phyloP scores from a whole-genome alignment of 2,329 filamentous ascomycete genomes.

The Nigrospora oryzae region DNA sequence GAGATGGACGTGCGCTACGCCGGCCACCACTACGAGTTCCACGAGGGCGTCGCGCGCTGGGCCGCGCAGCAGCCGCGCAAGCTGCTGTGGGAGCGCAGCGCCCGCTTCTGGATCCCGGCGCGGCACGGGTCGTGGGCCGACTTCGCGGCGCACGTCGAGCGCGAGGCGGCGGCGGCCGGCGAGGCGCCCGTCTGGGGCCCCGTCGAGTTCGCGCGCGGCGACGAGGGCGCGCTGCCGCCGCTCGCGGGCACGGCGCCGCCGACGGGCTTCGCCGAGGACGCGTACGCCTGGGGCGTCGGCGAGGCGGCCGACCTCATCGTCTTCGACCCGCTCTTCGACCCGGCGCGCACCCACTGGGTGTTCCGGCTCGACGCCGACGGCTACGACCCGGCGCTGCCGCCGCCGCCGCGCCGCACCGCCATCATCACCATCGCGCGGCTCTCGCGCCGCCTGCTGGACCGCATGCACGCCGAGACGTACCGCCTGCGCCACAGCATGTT shows the following conservation, averaged over 20 bases:
- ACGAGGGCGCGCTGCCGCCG: conserved; percentile 43
- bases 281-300: conserved; percentile 50
- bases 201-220: conserved; percentile 15
- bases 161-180: conserved; percentile 31
- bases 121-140: conserved; percentile 48
- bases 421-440: conserved; percentile 48
- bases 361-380: conserved; percentile 48
- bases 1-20: conserved; percentile 37
- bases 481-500: conserved; percentile 46
- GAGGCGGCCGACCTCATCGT: conserved; percentile 53
- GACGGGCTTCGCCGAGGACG: conserved; percentile 53
- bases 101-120: conserved; percentile 51
- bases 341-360: conserved; percentile 47
- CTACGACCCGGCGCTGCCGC: conserved; percentile 37
- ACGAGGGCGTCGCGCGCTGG: conserved; percentile 45
- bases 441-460: conserved; percentile 40
- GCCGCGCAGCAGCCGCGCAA: conserved; percentile 49
- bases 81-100: conserved; percentile 53
- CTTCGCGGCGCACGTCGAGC: conserved; percentile 45
- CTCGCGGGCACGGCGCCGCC: conserved; percentile 53
- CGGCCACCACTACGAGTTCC: conserved; percentile 44
- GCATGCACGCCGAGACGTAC: conserved; percentile 49
- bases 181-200: conserved; percentile 54
- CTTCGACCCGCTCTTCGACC: conserved; percentile 53
- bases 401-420: conserved; percentile 47